Conservation (phyloP, 2,329 filamentous ascomycete genomes). For the Macrophomina pseudophaseolina region DNA sequence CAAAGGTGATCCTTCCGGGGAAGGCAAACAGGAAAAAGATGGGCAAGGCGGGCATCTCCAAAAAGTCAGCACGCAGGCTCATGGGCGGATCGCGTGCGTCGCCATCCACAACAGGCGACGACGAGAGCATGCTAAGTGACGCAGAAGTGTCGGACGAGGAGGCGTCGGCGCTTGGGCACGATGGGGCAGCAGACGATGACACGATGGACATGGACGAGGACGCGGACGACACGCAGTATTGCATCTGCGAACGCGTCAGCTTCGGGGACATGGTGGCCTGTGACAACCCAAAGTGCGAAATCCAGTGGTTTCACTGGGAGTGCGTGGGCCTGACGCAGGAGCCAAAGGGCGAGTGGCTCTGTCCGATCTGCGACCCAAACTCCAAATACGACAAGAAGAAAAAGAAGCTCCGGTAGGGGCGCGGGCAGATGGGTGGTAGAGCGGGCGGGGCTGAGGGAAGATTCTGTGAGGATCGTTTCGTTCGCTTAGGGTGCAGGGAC, state of each 20-base stretch:
- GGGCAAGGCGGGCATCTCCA: slow-evolving; percentile 39
- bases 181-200: slow-evolving; percentile 76
- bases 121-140: slow-evolving; percentile 60
- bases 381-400: slow-evolving; percentile 45
- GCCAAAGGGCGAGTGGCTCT: slow-evolving; percentile 58
- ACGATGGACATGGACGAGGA: slow-evolving; percentile 71
- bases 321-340: slow-evolving; percentile 57
- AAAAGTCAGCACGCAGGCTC: slow-evolving; percentile 44
- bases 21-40: slow-evolving; percentile 48
- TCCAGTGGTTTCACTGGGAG: slow-evolving; percentile 88
- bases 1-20: slow-evolving; percentile 62
- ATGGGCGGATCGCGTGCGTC: slow-evolving; percentile 44
- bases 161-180: slow-evolving; percentile 45
- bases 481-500: slow-evolving; percentile 20
- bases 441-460: neutral
- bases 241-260: slow-evolving; percentile 80
- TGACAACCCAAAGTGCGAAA: slow-evolving; percentile 80
- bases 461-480: slow-evolving; percentile 3
- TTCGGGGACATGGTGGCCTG: slow-evolving; percentile 90
- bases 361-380: slow-evolving; percentile 41
- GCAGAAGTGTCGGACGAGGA: slow-evolving; percentile 56
- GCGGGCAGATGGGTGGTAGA: slow-evolving; percentile 14
- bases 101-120: slow-evolving; percentile 52
- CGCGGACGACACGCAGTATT: slow-evolving; percentile 78
- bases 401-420: slow-evolving; percentile 42